Conservation (phyloP, 768 basidiomycete species). For the Pleurotus eryngii region DNA sequence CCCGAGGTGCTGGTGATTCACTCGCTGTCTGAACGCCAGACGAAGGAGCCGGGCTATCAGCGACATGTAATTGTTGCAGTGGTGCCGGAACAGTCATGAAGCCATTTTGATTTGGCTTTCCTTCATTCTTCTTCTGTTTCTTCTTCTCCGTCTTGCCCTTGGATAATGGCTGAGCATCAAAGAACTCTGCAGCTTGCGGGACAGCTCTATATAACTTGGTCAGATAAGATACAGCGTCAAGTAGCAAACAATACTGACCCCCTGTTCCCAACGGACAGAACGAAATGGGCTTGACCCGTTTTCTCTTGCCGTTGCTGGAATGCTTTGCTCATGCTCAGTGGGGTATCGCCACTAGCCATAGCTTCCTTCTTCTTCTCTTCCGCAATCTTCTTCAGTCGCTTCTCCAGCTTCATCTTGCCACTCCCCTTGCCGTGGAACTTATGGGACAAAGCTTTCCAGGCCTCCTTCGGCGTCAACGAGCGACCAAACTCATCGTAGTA, state of each 20-base stretch:
- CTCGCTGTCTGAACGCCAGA: slow-evolving; percentile 25
- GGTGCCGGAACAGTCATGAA: slow-evolving; percentile 76
- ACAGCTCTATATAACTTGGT: slow-evolving; percentile 56
- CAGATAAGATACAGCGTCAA: slow-evolving; percentile 5
- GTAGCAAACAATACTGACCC: slow-evolving; percentile 51
- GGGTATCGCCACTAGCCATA: slow-evolving; percentile 95
- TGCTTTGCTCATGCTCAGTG: slow-evolving; percentile 89
- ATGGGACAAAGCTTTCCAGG: slow-evolving; percentile 97
- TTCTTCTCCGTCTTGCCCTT: slow-evolving; percentile 83
- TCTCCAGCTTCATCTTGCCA: slow-evolving; percentile 96
- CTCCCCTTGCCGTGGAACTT: slow-evolving; percentile 98
- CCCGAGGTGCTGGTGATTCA: slow-evolving; percentile 52
- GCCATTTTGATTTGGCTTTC: slow-evolving; percentile 46
- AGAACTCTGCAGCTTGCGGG: slow-evolving; percentile 78
- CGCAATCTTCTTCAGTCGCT: slow-evolving; percentile 93
- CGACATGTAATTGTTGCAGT: slow-evolving; percentile 29
- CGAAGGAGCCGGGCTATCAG: slow-evolving; percentile 46
- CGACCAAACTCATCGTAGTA: slow-evolving; percentile 98
- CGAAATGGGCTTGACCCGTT: slow-evolving; percentile 94
- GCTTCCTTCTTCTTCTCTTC: slow-evolving; percentile 94
- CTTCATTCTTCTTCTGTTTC: slow-evolving; percentile 74
- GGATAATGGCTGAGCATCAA: slow-evolving; percentile 75
- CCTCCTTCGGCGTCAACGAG: slow-evolving; percentile 86
- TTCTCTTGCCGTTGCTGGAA: slow-evolving; percentile 94
- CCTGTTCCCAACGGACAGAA: slow-evolving; percentile 90